Percentiles rank a stretch among this genome's conserved stretches.
Evolutionary conservation across 257 asterid species (phyloP).

Genomic region (Solanum neorickii): DNA sequence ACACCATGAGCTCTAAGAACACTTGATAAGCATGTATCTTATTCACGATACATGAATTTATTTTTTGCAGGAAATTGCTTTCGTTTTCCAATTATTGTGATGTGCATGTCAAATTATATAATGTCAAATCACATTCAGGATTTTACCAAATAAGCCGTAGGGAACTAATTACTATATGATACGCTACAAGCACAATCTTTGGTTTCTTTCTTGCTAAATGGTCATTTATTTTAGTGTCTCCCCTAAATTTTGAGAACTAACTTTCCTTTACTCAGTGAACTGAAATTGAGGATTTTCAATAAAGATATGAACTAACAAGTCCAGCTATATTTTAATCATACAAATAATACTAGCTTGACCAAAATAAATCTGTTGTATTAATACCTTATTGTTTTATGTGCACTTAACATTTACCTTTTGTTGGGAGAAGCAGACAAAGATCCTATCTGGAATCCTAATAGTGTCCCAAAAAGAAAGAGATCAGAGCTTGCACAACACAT

Average conservation of each 20-base stretch:
- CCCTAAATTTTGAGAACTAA: background rate
- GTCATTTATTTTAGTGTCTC: background rate
- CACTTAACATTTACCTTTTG: conserved; percentile 3
- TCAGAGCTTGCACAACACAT: conserved; percentile 16
- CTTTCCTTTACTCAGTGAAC: background rate
- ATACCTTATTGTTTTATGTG: background rate
- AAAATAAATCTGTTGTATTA: background rate
- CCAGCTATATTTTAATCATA: background rate
- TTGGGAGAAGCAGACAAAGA: background rate
- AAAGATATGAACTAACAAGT: background rate
- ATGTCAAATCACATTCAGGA: background rate
- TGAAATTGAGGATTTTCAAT: background rate
- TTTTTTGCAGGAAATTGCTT: background rate
- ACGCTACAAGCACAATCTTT: background rate
- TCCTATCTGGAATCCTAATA: conserved; percentile 3
- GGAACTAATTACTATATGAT: background rate
- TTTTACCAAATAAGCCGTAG: background rate
- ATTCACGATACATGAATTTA: background rate
- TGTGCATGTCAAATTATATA: background rate
- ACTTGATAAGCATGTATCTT: background rate
- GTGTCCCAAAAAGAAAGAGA: conserved; percentile 25
- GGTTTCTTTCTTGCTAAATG: background rate
- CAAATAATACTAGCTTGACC: background rate
- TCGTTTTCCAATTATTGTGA: background rate
- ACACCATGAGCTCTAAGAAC: background rate